Conservation (phyloP, 768 basidiomycete genomes). For the Terana coerulea region DNA sequence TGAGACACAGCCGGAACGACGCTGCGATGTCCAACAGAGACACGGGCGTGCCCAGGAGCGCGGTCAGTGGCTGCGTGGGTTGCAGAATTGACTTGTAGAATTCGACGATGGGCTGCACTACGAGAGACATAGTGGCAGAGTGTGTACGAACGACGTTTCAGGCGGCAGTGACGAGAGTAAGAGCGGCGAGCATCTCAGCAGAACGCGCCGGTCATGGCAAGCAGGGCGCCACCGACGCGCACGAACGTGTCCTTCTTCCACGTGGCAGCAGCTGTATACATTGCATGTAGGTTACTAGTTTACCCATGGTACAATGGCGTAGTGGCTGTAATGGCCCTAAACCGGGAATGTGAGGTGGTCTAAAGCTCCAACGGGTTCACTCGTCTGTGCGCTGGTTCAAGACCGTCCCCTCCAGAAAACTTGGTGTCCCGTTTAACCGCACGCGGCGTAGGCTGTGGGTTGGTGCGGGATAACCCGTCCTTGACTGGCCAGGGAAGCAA, state of each 20-base stretch:
- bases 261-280: too few species aligned
- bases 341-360: constrained; percentile 73
- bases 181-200: too few species aligned
- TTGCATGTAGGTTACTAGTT: too few species aligned
- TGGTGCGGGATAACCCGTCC: constrained; percentile 81
- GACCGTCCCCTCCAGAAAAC: constrained; percentile 93
- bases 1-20: constrained; percentile 64
- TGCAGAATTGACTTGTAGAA: constrained; percentile 49
- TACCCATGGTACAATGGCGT: constrained; percentile 37
- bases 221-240: too few species aligned
- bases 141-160: too few species aligned
- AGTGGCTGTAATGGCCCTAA: constrained; percentile 83
- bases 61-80: constrained; percentile 63
- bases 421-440: constrained; percentile 75
- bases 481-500: constrained; percentile 88
- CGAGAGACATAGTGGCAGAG: constrained; percentile 34
- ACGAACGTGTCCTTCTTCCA: too few species aligned
- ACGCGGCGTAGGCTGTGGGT: constrained; percentile 59
- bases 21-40: constrained; percentile 66
- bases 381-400: constrained; percentile 87
- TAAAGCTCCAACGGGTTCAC: constrained; percentile 47
- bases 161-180: too few species aligned
- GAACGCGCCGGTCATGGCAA: too few species aligned
- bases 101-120: constrained; percentile 39
- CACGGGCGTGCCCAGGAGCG: constrained; percentile 52